phyloP scores from a whole-genome alignment of 2,329 filamentous ascomycete species.

The Microdochium bolleyi region DNA sequence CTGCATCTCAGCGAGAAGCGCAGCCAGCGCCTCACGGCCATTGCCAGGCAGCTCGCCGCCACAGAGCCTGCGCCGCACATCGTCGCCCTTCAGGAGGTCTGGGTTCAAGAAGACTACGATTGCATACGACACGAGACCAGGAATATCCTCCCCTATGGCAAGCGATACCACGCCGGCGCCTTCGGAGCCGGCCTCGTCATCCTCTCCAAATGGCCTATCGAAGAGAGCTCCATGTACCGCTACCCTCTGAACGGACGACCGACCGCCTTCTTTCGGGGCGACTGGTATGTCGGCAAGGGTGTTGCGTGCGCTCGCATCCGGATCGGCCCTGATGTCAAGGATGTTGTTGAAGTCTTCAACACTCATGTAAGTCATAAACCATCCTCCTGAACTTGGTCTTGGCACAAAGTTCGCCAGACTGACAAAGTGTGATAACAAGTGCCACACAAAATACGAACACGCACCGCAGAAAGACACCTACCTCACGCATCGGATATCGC shows the following conservation, averaged over 20 bases:
- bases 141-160: slow-evolving; percentile 75
- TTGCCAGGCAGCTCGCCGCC: slow-evolving; percentile 69
- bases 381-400: not conserved
- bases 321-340: slow-evolving; percentile 53
- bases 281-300: slow-evolving; percentile 96
- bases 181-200: slow-evolving; percentile 88
- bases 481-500: slow-evolving; percentile 79
- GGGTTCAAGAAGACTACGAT: slow-evolving; percentile 77
- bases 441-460: slow-evolving; percentile 78
- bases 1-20: slow-evolving; percentile 78
- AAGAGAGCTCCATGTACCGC: slow-evolving; percentile 75
- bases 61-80: slow-evolving; percentile 67
- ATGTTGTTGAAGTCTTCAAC: slow-evolving; percentile 82
- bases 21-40: slow-evolving; percentile 70
- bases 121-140: slow-evolving; percentile 67
- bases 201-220: slow-evolving; percentile 85
- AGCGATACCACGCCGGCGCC: slow-evolving; percentile 85
- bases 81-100: slow-evolving; percentile 92
- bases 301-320: slow-evolving; percentile 77
- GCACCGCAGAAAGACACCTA: slow-evolving; percentile 72
- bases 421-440: slow-evolving; percentile 23
- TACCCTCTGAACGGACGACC: slow-evolving; percentile 93
- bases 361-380: slow-evolving; percentile 64
- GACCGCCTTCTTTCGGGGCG: slow-evolving; percentile 86
- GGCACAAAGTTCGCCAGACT: not conserved